These are phyloP conservation scores for Cephaloascus albidus DNA, from an alignment of 805 yeast species.

Conservation along the genomic window DNA sequence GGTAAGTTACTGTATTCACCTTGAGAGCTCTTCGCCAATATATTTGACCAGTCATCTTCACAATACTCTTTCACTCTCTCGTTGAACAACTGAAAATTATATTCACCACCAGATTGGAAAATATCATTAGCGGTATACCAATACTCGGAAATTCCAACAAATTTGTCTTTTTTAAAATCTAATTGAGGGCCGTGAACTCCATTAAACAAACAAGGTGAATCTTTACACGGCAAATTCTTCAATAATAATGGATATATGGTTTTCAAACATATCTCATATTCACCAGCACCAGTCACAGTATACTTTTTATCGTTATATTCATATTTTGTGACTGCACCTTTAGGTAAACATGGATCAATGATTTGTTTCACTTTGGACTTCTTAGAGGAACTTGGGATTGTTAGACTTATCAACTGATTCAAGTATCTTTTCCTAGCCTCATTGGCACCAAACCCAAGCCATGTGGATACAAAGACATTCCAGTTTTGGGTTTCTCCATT, in stretches of 20 bases:
- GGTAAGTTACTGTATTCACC: conserved; percentile 54
- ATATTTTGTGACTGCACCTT: conserved; percentile 42
- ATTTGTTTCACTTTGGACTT: conserved; percentile 11
- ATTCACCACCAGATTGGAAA: conserved; percentile 81
- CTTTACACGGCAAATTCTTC: conserved; percentile 74
- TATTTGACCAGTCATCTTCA: conserved; percentile 58
- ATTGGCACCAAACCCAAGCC: conserved; percentile 98
- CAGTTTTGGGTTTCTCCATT: conserved; percentile 68
- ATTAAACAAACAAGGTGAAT: conserved; percentile 85
- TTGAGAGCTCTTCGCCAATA: conserved; percentile 36
- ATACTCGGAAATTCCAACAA: conserved; percentile 91
- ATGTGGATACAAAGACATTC: conserved; percentile 88
- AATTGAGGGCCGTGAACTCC: conserved; percentile 92
- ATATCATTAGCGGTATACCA: conserved; percentile 96
- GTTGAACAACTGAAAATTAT: conserved; percentile 65
- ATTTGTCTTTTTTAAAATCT: conserved; percentile 69
- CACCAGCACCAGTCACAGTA: conserved; percentile 65
- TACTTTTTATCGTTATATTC: conserved; percentile 36
- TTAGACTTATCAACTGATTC: conserved; percentile 33
- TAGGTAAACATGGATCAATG: conserved; percentile 77
- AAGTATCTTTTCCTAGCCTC: conserved; percentile 77
- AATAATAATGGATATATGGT: conserved; percentile 69
- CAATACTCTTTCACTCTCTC: conserved; percentile 64
- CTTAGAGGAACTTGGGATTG: not conserved
- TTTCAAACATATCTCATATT: conserved; percentile 63